These are phyloP conservation scores for Colletotrichum zoysiae DNA, from an alignment of 2,329 filamentous ascomycete genomes.

Conservation along the genomic window DNA sequence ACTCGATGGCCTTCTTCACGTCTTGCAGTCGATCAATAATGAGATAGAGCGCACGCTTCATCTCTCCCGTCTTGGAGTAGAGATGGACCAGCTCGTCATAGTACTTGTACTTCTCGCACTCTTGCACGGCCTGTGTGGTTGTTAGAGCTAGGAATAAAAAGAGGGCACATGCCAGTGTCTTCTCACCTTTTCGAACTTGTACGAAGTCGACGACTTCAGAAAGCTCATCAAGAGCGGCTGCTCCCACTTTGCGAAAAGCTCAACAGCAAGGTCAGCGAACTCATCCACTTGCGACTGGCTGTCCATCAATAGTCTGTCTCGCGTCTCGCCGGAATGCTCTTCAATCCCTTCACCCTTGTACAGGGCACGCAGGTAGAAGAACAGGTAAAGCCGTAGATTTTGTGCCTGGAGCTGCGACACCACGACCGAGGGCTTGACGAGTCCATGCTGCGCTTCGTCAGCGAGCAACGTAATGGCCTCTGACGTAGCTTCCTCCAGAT, in stretches of 20 bases:
- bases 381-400: constrained; percentile 80
- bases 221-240: constrained; percentile 87
- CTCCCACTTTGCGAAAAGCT: constrained; percentile 88
- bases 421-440: constrained; percentile 82
- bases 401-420: constrained; percentile 80
- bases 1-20: constrained; percentile 91
- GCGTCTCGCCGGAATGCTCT: constrained; percentile 65
- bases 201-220: constrained; percentile 84
- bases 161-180: no score
- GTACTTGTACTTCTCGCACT: constrained; percentile 85
- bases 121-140: constrained; percentile 68
- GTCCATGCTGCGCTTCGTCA: constrained; percentile 89
- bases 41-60: constrained; percentile 89
- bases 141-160: background rate
- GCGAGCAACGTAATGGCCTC: constrained; percentile 91
- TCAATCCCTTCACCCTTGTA: constrained; percentile 81
- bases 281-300: constrained; percentile 81
- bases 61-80: constrained; percentile 94
- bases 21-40: constrained; percentile 95
- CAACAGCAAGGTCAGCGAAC: constrained; percentile 88
- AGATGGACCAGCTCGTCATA: constrained; percentile 96
- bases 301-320: constrained; percentile 69
- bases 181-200: constrained; percentile 81
- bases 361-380: constrained; percentile 89
- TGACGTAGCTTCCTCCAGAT: constrained; percentile 82